Evolutionary conservation across 2,329 filamentous ascomycete species (phyloP).

Genomic region (Phoma sp.): DNA sequence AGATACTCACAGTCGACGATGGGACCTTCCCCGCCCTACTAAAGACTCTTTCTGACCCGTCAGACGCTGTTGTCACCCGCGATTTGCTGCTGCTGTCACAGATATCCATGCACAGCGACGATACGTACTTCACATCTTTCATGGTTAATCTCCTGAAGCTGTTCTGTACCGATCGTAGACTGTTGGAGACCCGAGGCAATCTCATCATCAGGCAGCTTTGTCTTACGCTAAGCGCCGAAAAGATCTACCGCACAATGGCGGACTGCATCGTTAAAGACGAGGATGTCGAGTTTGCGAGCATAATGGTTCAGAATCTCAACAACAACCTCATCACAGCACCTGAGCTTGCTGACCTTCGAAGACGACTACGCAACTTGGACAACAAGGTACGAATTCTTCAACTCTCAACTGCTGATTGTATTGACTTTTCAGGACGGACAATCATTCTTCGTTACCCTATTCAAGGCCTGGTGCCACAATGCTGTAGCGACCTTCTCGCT

Average conservation of each 20-base stretch:
- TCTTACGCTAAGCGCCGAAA: conserved; percentile 88
- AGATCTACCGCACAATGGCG: conserved; percentile 93
- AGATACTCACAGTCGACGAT: conserved; percentile 86
- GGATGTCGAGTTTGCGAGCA: conserved; percentile 97
- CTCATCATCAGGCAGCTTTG: conserved; percentile 96
- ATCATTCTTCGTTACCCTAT: conserved; percentile 91
- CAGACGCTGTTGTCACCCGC: conserved; percentile 93
- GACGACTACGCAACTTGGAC: conserved; percentile 88
- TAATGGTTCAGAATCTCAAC: conserved; percentile 99
- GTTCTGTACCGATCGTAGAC: conserved; percentile 90
- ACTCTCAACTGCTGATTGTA: conserved; percentile 24
- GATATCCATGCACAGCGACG: conserved; percentile 94
- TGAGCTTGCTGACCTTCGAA: conserved; percentile 88
- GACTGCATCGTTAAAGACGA: conserved; percentile 98
- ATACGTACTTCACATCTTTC: conserved; percentile 96
- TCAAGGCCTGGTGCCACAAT: conserved; percentile 98
- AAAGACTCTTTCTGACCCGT: conserved; percentile 94
- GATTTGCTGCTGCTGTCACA: conserved; percentile 93
- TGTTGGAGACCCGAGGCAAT: conserved; percentile 92
- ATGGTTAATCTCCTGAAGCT: conserved; percentile 97
- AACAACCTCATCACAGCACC: conserved; percentile 99
- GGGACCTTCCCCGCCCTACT: conserved; percentile 95
- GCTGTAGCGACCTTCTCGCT: conserved; percentile 97
- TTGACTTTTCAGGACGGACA: conserved; percentile 75
- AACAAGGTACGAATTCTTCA: conserved; percentile 59